Evolutionary conservation across 768 basidiomycete genomes (phyloP), one percentile per base, ranked within the genome.

Genomic region (Leccinum subgranulosum): DNA sequence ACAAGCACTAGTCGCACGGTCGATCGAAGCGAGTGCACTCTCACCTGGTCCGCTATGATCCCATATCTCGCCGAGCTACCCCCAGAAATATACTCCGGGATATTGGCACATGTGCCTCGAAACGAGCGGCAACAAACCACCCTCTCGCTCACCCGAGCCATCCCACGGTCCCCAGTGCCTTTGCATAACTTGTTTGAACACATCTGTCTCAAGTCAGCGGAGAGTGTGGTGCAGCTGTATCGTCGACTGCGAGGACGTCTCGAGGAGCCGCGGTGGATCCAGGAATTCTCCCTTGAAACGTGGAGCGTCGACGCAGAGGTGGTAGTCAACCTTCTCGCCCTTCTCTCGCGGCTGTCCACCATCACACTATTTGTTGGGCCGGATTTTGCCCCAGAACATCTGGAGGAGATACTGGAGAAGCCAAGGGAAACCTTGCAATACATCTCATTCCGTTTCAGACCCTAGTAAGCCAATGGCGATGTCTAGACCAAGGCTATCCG

Each of bases 291-390:
- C 14, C 66, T 88, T 33, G 78, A 85, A 67, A 74, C 79, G 14
- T 94, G 90, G 89, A 76, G 67, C 7, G 84, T 84, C 28, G 90
- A 94, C 65, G 86, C 90, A 3, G 85, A 91, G 57, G 80, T 90
- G 14, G 73, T 92, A 43, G 78, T 87, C 64, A 90, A 89, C 66
- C 65, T 92, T n/a, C 61, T 94, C 19, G 69, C 73, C 21, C 72
- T 86, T 34, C 73, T 94, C 9, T 77, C 84, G 2, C 71, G 74
- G 19, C 61, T 90, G 19, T 67, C 70, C 25, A 72, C 73, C 7
- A 67, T 96, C 59, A 73, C 69, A 25, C 69, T 97, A 51, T 84
- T 84, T 69, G 77, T 95, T 59, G 94, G 94, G 0, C 85, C 91
- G 0, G 79, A 71, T 41, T 93, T 93, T 68, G 69, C 84, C 0